phyloP scores from a whole-genome alignment of 805 yeast species.

The Wickerhamiella alocasiicola region DNA sequence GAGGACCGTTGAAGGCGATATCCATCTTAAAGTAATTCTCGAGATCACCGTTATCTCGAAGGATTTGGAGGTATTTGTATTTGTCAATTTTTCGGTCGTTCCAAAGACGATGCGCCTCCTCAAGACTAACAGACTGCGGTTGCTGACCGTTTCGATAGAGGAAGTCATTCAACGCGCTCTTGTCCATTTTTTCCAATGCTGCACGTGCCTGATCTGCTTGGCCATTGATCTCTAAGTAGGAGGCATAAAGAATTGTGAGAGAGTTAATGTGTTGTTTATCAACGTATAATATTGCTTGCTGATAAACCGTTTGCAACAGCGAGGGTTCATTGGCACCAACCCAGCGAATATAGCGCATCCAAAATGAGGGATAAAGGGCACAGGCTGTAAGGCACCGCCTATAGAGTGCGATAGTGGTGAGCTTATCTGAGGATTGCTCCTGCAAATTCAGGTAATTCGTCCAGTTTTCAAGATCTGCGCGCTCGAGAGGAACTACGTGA shows the following conservation, averaged over 20 bases:
- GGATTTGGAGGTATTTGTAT: constrained; percentile 1
- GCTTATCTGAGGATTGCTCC: constrained; percentile 26
- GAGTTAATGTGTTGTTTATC: not conserved
- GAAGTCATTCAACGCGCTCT: constrained; percentile 3
- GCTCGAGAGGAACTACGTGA: constrained; percentile 36
- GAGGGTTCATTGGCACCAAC: constrained; percentile 19
- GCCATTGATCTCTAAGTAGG: constrained; percentile 13
- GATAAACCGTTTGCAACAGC: constrained; percentile 1
- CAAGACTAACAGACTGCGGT: not conserved
- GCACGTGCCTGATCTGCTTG: constrained; percentile 11
- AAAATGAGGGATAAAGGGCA: constrained; percentile 46
- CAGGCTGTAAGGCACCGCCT: constrained; percentile 51
- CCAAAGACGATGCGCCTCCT: constrained; percentile 3
- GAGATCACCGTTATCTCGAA: constrained; percentile 6
- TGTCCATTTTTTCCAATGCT: constrained; percentile 1
- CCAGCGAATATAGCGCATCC: constrained; percentile 61
- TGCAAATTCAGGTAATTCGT: constrained; percentile 47
- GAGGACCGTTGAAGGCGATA: constrained; percentile 29
- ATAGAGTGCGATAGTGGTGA: constrained; percentile 38
- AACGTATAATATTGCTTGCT: constrained; percentile 12
- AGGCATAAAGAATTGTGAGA: constrained; percentile 4
- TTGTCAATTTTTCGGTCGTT: not conserved
- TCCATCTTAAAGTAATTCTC: constrained; percentile 49
- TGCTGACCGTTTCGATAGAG: not conserved
- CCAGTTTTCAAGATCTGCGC: constrained; percentile 47